Conservation (phyloP, 2,329 filamentous ascomycete genomes). For the Stagonosporopsis tanaceti region DNA sequence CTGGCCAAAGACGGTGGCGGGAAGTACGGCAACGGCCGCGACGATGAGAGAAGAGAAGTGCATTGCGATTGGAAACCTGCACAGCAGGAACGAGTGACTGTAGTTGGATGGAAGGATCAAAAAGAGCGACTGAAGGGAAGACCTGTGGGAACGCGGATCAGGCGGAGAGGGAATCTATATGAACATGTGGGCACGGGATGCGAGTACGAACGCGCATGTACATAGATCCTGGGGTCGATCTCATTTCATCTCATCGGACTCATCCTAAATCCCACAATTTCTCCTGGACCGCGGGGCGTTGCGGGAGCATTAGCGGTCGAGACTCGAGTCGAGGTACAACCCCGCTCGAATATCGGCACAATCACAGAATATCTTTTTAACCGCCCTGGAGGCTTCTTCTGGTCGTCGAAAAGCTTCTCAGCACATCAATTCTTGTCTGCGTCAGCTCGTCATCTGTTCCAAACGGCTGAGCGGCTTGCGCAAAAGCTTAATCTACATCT, state of each 20-base stretch:
- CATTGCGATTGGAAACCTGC: constrained; percentile 37
- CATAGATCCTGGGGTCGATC: constrained; percentile 15
- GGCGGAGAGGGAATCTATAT: constrained; percentile 12
- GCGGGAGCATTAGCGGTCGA: too few relatives aligned
- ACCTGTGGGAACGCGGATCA: neutral
- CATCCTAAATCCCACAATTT: constrained; percentile 3
- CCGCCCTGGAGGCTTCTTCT: neutral
- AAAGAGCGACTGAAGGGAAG: neutral
- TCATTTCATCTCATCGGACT: neutral
- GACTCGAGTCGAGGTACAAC: neutral
- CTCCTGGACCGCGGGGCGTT: neutral
- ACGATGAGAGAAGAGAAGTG: constrained; percentile 35
- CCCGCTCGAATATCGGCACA: neutral
- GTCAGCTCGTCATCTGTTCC: neutral
- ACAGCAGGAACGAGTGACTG: constrained; percentile 29
- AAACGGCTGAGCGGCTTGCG: constrained; percentile 5
- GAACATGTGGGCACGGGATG: neutral
- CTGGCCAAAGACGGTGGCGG: constrained; percentile 33
- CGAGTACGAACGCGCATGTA: neutral
- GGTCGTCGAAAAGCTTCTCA: neutral
- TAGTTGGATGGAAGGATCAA: neutral
- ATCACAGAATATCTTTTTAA: neutral
- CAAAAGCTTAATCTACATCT: constrained; percentile 4
- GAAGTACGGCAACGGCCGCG: constrained; percentile 33
- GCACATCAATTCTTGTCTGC: neutral